Percentiles rank a stretch among this genome's conserved stretches.
phyloP scores from a whole-genome alignment of 306 rosid genomes.

The Trichosanthes truncata region DNA sequence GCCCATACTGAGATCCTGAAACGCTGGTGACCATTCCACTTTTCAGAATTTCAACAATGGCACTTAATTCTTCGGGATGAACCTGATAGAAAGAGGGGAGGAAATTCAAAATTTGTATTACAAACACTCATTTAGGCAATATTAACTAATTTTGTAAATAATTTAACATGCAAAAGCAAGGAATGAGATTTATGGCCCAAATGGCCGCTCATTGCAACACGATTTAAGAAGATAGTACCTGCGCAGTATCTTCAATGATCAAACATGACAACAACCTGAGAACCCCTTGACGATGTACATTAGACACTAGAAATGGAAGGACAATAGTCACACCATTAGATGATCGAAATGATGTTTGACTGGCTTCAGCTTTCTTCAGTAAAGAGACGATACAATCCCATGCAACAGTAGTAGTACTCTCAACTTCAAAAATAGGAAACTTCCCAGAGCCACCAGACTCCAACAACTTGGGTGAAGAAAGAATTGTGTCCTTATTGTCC shows the following conservation, averaged over 20 bases:
- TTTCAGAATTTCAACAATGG: slow-evolving; percentile 80
- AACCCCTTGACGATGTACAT: slow-evolving; percentile 77
- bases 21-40: slow-evolving; percentile 89
- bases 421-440: slow-evolving; percentile 80
- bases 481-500: slow-evolving; percentile 69
- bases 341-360: slow-evolving; percentile 76
- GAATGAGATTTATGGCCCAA: background rate
- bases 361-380: slow-evolving; percentile 85
- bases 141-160: background rate
- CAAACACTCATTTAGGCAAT: slow-evolving; percentile 9
- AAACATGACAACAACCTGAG: slow-evolving; percentile 84
- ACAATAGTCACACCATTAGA: slow-evolving; percentile 67
- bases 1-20: slow-evolving; percentile 75
- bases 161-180: slow-evolving; percentile 5
- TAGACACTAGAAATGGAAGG: slow-evolving; percentile 81
- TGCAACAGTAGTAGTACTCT: slow-evolving; percentile 66
- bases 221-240: slow-evolving; percentile 35
- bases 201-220: background rate
- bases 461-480: slow-evolving; percentile 72
- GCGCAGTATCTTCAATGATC: slow-evolving; percentile 75
- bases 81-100: slow-evolving; percentile 43
- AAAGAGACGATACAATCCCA: slow-evolving; percentile 96
- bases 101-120: slow-evolving; percentile 15
- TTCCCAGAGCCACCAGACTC: slow-evolving; percentile 78
- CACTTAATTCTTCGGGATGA: slow-evolving; percentile 89